These are phyloP conservation scores for Fusarium anguioides DNA, from an alignment of 2,329 filamentous ascomycete species.

Conservation along the genomic window DNA sequence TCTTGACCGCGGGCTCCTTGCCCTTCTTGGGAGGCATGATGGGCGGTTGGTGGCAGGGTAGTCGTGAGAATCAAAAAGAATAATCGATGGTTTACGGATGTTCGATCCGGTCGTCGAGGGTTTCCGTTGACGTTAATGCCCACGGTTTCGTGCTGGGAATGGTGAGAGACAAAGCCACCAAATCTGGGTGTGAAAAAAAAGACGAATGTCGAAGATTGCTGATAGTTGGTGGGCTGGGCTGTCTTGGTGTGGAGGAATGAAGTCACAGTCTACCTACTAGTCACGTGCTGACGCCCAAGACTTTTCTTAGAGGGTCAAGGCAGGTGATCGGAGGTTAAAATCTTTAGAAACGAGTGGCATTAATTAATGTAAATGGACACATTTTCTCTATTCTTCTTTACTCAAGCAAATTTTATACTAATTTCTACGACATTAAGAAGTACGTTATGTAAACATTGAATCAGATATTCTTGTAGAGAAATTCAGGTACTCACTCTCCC, in stretches of 20 bases:
- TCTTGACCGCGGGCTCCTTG: slow-evolving; percentile 67
- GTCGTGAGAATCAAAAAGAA: slow-evolving; percentile 29
- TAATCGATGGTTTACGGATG: slow-evolving; percentile 2
- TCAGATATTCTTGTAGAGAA: not conserved
- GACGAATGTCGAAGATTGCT: slow-evolving; percentile 41
- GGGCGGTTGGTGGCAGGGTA: slow-evolving; percentile 51
- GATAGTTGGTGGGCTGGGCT: slow-evolving; percentile 46
- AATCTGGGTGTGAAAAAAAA: slow-evolving; percentile 27
- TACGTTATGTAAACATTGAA: too few relatives aligned
- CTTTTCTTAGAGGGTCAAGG: slow-evolving; percentile 28
- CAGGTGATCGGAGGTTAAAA: too few relatives aligned
- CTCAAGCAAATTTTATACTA: too few relatives aligned
- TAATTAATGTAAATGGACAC: too few relatives aligned
- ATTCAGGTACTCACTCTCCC: not conserved
- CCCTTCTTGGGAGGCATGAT: slow-evolving; percentile 79
- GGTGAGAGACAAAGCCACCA: slow-evolving; percentile 27
- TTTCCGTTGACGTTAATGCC: slow-evolving; percentile 2
- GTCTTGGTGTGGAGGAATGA: slow-evolving; percentile 45
- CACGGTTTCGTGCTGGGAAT: slow-evolving; percentile 24
- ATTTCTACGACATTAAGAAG: too few relatives aligned
- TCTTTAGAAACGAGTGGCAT: too few relatives aligned
- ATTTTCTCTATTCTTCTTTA: not conserved
- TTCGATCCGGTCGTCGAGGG: slow-evolving; percentile 6
- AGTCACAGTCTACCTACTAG: slow-evolving; percentile 41
- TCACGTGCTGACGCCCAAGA: slow-evolving; percentile 43